Evolutionary conservation across 2,329 filamentous ascomycete genomes (phyloP), one percentile per base, ranked within the genome.

Genomic region (Fusarium verticillioides): DNA sequence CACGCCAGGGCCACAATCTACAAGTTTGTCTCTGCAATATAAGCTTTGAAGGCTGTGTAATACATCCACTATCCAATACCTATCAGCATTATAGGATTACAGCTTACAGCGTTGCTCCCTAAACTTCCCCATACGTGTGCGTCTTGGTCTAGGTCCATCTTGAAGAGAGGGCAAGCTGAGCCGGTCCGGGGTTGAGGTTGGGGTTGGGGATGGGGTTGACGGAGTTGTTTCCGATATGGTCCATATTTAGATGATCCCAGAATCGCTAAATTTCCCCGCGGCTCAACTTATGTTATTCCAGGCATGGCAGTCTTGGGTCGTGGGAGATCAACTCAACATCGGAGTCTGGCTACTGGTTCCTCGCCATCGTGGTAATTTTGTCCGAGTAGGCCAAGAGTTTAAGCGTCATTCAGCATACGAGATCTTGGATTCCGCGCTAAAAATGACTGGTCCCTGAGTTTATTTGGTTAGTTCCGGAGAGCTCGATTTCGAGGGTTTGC

Each of bases 311-410:
- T 39, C 19, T 39, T 21, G 19, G 37, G 37, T 21, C 37, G 19
- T 7, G 37, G 37, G 37, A 39, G 19, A 39, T 39, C 37, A 39
- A 39, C 10, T 39, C 37, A 39, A 21, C 19, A 39, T 21, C 37
- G 50, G 60, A 47, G 37, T n/a, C n/a, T 46, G 21, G 28, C 36
- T 43, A 42, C 66, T 59, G 21, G 36, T 57, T 63, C 62, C 53
- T 44, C 19, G 26, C 21, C 40, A 21, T 44, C 40, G 57, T 59
- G 68, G 73, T 72, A 76, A 76, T 69, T 77, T 62, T 75, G 62
- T 26, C 75, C 73, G 71, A 60, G 44, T 46, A 36, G 23, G 61
- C 34, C 23, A 30, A n/a, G 7, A 37, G 37, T 30, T 52, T 26
- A 23, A 46, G 23, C 44, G 61, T 62, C 61, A 62, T 60, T 9